phyloP scores from a whole-genome alignment of 2,329 filamentous ascomycete genomes.

The Aspergillus luchuensis region DNA sequence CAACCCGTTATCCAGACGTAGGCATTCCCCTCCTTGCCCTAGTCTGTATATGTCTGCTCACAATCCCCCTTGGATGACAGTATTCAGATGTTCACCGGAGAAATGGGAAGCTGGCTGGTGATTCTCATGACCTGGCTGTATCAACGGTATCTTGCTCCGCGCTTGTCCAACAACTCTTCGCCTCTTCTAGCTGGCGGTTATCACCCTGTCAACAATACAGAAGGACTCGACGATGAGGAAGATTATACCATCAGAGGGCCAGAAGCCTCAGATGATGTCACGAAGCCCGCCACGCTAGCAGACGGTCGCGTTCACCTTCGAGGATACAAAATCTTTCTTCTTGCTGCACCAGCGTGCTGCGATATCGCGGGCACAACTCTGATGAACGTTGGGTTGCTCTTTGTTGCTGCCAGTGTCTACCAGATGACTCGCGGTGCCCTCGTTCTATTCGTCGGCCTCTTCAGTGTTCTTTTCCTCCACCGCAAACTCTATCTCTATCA shows the following conservation, averaged over 20 bases:
- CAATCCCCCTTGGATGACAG: constrained; percentile 29
- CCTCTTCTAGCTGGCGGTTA: constrained; percentile 61
- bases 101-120: constrained; percentile 94
- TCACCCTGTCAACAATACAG: constrained; percentile 60
- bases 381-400: constrained; percentile 93
- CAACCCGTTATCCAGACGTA: constrained; percentile 92
- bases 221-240: constrained; percentile 50
- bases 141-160: constrained; percentile 54
- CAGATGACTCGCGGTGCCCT: constrained; percentile 97
- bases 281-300: constrained; percentile 57
- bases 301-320: constrained; percentile 63
- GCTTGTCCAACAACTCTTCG: constrained; percentile 40
- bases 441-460: constrained; percentile 92
- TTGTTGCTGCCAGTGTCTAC: constrained; percentile 94
- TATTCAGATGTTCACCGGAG: constrained; percentile 95
- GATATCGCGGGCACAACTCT: constrained; percentile 94
- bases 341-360: constrained; percentile 85
- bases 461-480: constrained; percentile 87
- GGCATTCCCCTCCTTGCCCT: constrained; percentile 18
- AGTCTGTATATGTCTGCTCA: background rate
- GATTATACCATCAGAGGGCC: constrained; percentile 48
- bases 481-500: constrained; percentile 82
- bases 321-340: constrained; percentile 71
- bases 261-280: constrained; percentile 48
- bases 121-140: constrained; percentile 71